Evolutionary conservation across 2,329 filamentous ascomycete species (phyloP).

Genomic region (Pseudocercospora eumusae): DNA sequence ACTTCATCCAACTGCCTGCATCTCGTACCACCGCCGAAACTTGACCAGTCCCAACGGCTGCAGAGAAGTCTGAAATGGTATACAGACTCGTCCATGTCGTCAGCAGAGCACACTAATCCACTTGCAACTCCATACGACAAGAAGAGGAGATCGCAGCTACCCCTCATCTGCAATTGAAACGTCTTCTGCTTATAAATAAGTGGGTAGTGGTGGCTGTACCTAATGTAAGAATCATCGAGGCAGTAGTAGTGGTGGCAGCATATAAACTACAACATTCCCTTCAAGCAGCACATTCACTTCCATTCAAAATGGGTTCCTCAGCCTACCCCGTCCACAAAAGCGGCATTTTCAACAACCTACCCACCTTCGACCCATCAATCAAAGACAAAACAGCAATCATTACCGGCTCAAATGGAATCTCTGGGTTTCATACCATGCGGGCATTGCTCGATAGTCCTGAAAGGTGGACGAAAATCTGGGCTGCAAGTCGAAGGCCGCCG

Average conservation of each 20-base stretch:
- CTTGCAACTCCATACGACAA: not conserved
- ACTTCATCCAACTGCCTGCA: not conserved
- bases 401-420: constrained; percentile 58
- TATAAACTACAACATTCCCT: not conserved
- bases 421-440: constrained; percentile 54
- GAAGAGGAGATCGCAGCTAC: constrained; percentile 15
- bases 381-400: constrained; percentile 54
- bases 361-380: constrained; percentile 47
- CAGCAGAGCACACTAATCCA: too few relatives aligned
- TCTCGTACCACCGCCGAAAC: too few relatives aligned
- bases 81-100: not conserved
- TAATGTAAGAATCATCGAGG: not conserved
- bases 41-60: too few relatives aligned
- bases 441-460: constrained; percentile 50
- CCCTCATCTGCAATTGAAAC: constrained; percentile 5
- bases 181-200: not conserved
- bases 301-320: constrained; percentile 33
- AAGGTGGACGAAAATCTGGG: constrained; percentile 57
- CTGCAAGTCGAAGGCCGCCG: constrained; percentile 51
- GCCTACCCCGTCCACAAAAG: constrained; percentile 30
- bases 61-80: not conserved
- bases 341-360: constrained; percentile 55
- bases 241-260: not conserved
- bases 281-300: not conserved
- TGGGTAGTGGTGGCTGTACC: not conserved